Conservation (phyloP, 2,329 filamentous ascomycete species). For the Penicillium sp. region DNA sequence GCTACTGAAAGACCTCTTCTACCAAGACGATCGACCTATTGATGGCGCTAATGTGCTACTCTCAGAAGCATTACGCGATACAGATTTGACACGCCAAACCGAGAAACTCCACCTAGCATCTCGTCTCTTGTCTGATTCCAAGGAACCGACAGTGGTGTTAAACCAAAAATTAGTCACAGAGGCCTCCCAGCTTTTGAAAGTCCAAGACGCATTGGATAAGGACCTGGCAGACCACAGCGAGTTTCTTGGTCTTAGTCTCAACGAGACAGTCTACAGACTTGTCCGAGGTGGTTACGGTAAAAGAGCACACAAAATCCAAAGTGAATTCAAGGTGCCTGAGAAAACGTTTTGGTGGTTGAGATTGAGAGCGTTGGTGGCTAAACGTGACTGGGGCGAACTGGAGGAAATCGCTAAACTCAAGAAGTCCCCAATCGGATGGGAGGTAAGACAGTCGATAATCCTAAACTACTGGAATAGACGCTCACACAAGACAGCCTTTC, state of each 20-base stretch:
- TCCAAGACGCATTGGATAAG: conserved; percentile 82
- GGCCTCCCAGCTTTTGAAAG: conserved; percentile 71
- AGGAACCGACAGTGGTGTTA: conserved; percentile 63
- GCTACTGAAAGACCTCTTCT: conserved; percentile 91
- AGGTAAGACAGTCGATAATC: conserved; percentile 56
- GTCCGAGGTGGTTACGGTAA: conserved; percentile 78
- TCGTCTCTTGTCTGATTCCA: conserved; percentile 78
- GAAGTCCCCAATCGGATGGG: conserved; percentile 94
- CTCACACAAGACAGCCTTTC: conserved; percentile 65
- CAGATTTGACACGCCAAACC: conserved; percentile 64
- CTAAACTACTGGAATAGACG: conserved; percentile 13
- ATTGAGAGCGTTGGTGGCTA: conserved; percentile 81
- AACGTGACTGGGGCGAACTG: conserved; percentile 87
- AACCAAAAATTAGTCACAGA: conserved; percentile 77
- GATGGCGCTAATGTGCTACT: conserved; percentile 88
- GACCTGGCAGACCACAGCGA: conserved; percentile 63
- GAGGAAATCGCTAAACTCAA: conserved; percentile 73
- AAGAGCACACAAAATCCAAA: conserved; percentile 81
- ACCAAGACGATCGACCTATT: conserved; percentile 87
- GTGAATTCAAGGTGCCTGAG: conserved; percentile 89
- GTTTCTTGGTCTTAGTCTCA: conserved; percentile 80
- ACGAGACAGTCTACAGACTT: conserved; percentile 88
- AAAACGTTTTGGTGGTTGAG: conserved; percentile 86
- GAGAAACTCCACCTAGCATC: conserved; percentile 88
- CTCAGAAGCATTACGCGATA: conserved; percentile 74